Evolutionary conservation across 495 filamentous ascomycete species (phyloP).

Genomic region (Podospora didyma): DNA sequence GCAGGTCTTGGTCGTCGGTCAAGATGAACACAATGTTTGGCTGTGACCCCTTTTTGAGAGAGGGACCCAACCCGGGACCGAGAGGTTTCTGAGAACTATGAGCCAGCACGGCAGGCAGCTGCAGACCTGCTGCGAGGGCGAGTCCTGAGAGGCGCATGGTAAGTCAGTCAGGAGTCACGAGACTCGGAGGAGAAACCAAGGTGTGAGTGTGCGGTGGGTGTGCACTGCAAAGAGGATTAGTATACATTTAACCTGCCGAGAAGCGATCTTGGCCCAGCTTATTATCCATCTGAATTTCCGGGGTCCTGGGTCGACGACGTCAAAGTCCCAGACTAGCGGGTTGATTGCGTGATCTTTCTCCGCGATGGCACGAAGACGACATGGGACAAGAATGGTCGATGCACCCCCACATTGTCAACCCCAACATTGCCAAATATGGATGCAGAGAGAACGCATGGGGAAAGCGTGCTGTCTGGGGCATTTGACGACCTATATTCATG

Average conservation of each 20-base stretch:
- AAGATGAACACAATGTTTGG: conserved; percentile 64
- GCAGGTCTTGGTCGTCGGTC: conserved; percentile 63
- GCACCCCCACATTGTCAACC: conserved; percentile 13
- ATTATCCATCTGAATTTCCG: neutral
- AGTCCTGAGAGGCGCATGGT: conserved; percentile 15
- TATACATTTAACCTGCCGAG: too few relatives aligned
- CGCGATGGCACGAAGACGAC: conserved; percentile 14
- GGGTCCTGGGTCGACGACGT: neutral
- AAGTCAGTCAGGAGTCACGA: too few relatives aligned
- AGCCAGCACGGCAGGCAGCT: conserved; percentile 8
- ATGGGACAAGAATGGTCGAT: too few relatives aligned
- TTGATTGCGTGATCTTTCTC: conserved; percentile 21
- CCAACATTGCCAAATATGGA: neutral
- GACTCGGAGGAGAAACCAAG: too few relatives aligned
- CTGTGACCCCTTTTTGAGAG: conserved; percentile 5
- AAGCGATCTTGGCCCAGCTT: too few relatives aligned
- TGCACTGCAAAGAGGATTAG: too few relatives aligned
- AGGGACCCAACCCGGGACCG: neutral
- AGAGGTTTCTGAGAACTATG: conserved; percentile 4
- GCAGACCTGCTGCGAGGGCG: conserved; percentile 16
- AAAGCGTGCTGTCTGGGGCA: too few relatives aligned
- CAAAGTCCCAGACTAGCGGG: neutral
- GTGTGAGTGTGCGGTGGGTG: too few relatives aligned
- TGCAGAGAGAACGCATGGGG: neutral
- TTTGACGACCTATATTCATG: too few relatives aligned